phyloP scores from a whole-genome alignment of 2,329 filamentous ascomycete genomes.

The Fusarium scirpi region DNA sequence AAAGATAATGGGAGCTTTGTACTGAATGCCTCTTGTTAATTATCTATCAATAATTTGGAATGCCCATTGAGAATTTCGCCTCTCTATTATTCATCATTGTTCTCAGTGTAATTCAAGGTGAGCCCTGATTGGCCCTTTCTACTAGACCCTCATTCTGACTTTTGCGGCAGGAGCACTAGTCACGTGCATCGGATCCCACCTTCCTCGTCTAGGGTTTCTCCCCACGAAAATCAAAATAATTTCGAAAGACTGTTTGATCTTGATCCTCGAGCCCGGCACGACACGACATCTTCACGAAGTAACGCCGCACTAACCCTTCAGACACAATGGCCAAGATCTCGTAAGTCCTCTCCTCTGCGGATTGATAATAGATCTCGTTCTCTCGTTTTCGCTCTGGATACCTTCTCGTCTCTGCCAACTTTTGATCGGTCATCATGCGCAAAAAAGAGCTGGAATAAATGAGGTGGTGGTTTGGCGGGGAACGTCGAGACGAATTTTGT shows the following conservation, averaged over 20 bases:
- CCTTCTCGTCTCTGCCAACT: constrained; percentile 31
- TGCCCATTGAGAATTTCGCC: not conserved
- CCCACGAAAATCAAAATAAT: constrained; percentile 46
- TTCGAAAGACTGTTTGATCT: constrained; percentile 46
- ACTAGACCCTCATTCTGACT: not conserved
- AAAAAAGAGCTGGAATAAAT: constrained; percentile 18
- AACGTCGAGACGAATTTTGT: constrained; percentile 18
- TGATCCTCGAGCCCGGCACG: constrained; percentile 53
- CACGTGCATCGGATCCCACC: constrained; percentile 48
- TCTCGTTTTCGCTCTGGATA: constrained; percentile 3
- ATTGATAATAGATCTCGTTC: constrained; percentile 5
- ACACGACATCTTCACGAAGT: constrained; percentile 52
- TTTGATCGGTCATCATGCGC: constrained; percentile 28
- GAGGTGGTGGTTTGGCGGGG: constrained; percentile 31
- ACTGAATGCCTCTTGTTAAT: not conserved
- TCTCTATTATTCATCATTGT: not conserved
- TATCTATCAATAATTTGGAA: not conserved
- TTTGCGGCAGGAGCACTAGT: constrained; percentile 15
- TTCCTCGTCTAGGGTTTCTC: constrained; percentile 55
- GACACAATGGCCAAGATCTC: constrained; percentile 73
- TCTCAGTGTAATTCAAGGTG: not conserved
- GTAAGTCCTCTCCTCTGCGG: constrained; percentile 58
- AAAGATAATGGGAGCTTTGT: too few relatives aligned
- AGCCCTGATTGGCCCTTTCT: constrained; percentile 5
- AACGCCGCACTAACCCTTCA: constrained; percentile 58